Evolutionary conservation across 225 moss, liverwort and hornwort genomes (phyloP).

Genomic region (Polytrichum formosum): DNA sequence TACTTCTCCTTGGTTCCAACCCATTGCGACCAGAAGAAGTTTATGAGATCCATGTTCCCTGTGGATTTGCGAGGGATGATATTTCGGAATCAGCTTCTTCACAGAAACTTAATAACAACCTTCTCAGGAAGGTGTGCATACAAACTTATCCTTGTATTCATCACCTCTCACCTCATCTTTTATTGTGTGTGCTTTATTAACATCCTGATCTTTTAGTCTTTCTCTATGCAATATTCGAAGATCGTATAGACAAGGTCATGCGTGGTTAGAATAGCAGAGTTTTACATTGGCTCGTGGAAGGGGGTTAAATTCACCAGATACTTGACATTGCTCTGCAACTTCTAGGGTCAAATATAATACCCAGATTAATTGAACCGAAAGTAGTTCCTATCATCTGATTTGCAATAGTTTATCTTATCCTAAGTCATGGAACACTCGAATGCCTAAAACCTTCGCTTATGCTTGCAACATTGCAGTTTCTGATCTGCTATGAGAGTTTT

Average conservation of each 20-base stretch:
- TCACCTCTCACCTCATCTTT: neutral
- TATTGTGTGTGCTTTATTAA: too few species aligned
- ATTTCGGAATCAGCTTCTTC: neutral
- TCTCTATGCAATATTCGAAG: neutral
- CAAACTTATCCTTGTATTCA: neutral
- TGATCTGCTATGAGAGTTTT: neutral
- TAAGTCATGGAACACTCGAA: neutral
- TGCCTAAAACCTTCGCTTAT: neutral
- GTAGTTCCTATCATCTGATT: neutral
- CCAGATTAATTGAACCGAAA: too few species aligned
- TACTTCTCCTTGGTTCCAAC: slow-evolving; percentile 8
- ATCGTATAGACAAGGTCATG: neutral
- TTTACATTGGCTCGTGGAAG: neutral
- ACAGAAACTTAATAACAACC: slow-evolving; percentile 4
- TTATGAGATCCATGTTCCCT: slow-evolving; percentile 10
- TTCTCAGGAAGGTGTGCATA: slow-evolving; percentile 6
- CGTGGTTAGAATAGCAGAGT: neutral
- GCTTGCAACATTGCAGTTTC: neutral
- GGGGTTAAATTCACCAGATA: neutral
- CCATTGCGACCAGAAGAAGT: slow-evolving; percentile 7
- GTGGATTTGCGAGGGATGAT: neutral
- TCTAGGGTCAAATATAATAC: too few species aligned
- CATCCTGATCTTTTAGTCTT: neutral
- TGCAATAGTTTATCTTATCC: neutral
- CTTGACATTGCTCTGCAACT: neutral